Evolutionary conservation across 1,284 basidiomycete species (phyloP), one percentile per base, ranked within the genome.

Genomic region (Schizophyllum commune): DNA sequence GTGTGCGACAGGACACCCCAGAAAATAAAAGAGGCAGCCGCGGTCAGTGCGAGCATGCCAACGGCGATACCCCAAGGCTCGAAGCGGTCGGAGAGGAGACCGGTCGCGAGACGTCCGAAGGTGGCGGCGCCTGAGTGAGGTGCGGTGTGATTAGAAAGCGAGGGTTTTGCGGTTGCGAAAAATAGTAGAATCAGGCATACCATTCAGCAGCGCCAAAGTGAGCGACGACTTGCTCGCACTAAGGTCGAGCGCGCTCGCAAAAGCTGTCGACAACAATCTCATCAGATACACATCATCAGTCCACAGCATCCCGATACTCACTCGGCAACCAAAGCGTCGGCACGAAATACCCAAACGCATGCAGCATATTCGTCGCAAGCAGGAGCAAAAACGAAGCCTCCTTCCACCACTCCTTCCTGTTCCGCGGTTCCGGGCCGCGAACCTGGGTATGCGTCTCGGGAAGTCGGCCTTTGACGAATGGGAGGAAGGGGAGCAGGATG

Each of bases 1-100:
- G 68, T 68, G 33, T 69, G 68, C 1, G 75, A 73, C 0, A 74
- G 59, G 0, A 77, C 65, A 6, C 77, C 77, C 77, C 76, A 79
- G 1, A 78, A 65, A 11, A 78, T 58, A 62, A 78, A 75, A 0
- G 73, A 74, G 11, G 69, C 65, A 7, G 74, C 51, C 0, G 73
- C 73, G 3, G 72, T 69, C 0, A 63, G 62, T 0, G 68, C 15
- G 27, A 76, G 68, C 0, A 67, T 73, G 4, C 58, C 54, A 6
- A 74, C 55, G 0, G 73, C 75, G 32, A 78, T 65, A 0, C 69
- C 54, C 70, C 74, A 77, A 1, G 76, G 72, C 57, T 73, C 71
- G 47, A 74, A 55, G 51, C 64, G 69, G 64, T 79, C 77, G 6
- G 74, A 71, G 6, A 78, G 67, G 58, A 68, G 66, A 13, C 77